phyloP scores from a whole-genome alignment of 2,329 filamentous ascomycete species.

The Pestalotiopsis sp. region DNA sequence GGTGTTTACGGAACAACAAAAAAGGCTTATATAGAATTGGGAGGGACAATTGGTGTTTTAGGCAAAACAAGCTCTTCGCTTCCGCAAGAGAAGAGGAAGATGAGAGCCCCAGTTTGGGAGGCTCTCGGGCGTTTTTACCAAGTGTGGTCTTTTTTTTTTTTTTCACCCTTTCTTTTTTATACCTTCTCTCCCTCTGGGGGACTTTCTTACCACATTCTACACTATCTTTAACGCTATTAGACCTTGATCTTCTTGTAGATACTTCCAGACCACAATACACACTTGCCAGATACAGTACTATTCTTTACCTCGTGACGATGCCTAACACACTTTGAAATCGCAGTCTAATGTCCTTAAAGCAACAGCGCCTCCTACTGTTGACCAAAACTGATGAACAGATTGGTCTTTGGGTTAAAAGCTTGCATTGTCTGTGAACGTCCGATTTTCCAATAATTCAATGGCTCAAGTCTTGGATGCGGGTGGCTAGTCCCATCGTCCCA shows the following conservation, averaged over 20 bases:
- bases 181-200: neutral
- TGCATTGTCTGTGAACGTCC: neutral
- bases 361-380: neutral
- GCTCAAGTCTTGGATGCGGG: no score
- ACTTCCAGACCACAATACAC: neutral
- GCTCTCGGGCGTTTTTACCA: neutral
- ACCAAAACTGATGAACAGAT: neutral
- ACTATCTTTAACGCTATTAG: neutral
- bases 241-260: neutral
- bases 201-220: neutral
- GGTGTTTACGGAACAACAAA: conserved; percentile 25
- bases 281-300: neutral
- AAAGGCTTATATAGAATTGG: conserved; percentile 7
- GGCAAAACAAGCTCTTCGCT: neutral
- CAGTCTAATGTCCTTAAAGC: neutral
- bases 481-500: neutral
- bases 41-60: neutral
- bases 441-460: neutral
- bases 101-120: neutral
- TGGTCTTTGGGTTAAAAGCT: neutral
- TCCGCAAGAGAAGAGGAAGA: neutral
- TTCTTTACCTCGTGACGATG: neutral
- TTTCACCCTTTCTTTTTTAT: neutral
- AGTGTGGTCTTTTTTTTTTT: neutral
- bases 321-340: neutral